Evolutionary conservation across 2,329 filamentous ascomycete species (phyloP).

Genomic region (Alternaria triticimaculans): DNA sequence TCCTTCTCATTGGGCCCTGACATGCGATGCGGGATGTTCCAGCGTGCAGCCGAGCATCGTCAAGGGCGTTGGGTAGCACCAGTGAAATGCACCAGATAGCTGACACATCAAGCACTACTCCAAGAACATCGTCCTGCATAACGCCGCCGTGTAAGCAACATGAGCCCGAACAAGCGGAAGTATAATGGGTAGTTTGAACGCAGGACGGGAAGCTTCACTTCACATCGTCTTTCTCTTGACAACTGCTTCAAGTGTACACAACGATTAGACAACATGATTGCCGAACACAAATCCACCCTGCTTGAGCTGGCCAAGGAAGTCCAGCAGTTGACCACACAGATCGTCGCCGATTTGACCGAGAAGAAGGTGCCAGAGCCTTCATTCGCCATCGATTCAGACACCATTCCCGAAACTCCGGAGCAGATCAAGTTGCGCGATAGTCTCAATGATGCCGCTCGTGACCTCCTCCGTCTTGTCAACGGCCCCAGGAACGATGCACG

Average conservation of each 20-base stretch:
- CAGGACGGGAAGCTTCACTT: not conserved
- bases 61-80: not conserved
- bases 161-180: not conserved
- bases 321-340: slow-evolving; percentile 14
- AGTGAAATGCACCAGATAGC: not conserved
- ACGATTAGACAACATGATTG: slow-evolving; percentile 1
- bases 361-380: slow-evolving; percentile 18
- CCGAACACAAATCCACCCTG: slow-evolving; percentile 15
- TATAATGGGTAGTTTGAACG: not conserved
- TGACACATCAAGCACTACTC: not conserved
- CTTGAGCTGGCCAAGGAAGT: slow-evolving; percentile 19
- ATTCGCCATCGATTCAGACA: slow-evolving; percentile 14
- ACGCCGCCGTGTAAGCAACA: not conserved
- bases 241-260: not conserved
- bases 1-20: not conserved
- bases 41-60: not conserved
- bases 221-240: not conserved
- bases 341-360: slow-evolving; percentile 15
- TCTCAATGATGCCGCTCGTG: slow-evolving; percentile 23
- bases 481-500: slow-evolving; percentile 20
- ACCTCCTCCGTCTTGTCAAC: slow-evolving; percentile 33
- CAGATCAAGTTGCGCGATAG: slow-evolving; percentile 16
- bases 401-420: slow-evolving; percentile 13
- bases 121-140: not conserved
- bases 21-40: not conserved